Conservation (phyloP, 202 grass and related monocot genomes). For the Panicum virgatum region DNA sequence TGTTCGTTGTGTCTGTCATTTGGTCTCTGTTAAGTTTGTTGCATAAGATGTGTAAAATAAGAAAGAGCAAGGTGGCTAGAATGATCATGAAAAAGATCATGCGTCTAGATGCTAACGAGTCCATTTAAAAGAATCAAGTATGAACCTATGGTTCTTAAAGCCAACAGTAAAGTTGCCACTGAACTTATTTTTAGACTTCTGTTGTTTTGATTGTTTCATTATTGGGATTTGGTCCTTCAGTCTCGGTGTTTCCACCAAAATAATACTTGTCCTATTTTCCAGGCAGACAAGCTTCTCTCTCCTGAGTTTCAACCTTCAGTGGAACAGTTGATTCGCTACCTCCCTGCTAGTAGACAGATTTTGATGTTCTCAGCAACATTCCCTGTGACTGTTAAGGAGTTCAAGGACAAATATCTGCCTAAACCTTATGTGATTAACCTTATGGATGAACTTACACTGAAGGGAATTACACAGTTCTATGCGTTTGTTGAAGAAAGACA, state of each 20-base stretch:
- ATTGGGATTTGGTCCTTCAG: background rate
- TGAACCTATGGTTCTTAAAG: background rate
- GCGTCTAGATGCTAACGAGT: background rate
- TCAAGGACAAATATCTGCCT: constrained; percentile 82
- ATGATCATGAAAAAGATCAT: background rate
- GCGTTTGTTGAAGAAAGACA: constrained; percentile 94
- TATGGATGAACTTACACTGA: constrained; percentile 92
- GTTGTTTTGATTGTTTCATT: background rate
- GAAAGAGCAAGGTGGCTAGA: background rate
- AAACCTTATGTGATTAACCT: constrained; percentile 91
- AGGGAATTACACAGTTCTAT: constrained; percentile 89
- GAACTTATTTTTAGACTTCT: constrained; percentile 5
- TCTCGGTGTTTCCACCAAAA: constrained; percentile 16
- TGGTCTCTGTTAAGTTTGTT: constrained; percentile 1
- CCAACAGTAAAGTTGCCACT: constrained; percentile 19
- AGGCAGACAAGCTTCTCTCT: constrained; percentile 80
- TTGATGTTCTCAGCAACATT: constrained; percentile 93
- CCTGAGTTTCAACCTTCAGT: constrained; percentile 84
- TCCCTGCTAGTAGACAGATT: constrained; percentile 67
- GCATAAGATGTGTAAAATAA: background rate
- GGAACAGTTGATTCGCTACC: constrained; percentile 64
- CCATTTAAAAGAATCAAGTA: background rate
- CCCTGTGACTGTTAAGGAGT: constrained; percentile 83
- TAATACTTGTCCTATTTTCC: background rate
- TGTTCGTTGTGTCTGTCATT: background rate